Conservation (phyloP, 352 stramenopile genomes). For the Blastocystis sp. region DNA sequence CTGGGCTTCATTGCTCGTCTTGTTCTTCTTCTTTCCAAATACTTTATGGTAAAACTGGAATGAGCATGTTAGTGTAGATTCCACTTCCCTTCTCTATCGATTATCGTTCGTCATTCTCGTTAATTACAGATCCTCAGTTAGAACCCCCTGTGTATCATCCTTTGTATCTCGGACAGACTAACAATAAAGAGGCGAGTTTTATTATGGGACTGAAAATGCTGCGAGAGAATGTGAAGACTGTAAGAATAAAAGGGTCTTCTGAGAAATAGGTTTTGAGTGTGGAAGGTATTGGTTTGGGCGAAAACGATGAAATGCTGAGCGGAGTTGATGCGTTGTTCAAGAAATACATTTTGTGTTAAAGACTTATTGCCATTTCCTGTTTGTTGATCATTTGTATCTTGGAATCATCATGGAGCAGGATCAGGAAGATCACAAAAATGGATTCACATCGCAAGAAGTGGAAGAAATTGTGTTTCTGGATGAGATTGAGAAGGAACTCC, state of each 20-base stretch:
- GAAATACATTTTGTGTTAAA: conserved; percentile 55
- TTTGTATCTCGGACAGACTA: neutral
- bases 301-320: conserved; percentile 22
- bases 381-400: neutral
- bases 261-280: conserved; percentile 5
- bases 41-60: neutral
- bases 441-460: conserved; percentile 40
- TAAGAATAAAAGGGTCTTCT: neutral
- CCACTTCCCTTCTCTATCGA: conserved; percentile 35
- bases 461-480: conserved; percentile 50
- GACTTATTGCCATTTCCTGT: neutral
- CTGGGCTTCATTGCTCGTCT: conserved; percentile 31
- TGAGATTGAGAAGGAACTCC: conserved; percentile 47
- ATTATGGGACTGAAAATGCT: conserved; percentile 7
- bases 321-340: conserved; percentile 39
- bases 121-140: conserved; percentile 12
- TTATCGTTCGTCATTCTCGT: neutral
- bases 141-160: conserved; percentile 17
- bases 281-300: conserved; percentile 14
- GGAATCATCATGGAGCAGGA: neutral
- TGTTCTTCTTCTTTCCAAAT: conserved; percentile 36
- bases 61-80: neutral
- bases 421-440: neutral
- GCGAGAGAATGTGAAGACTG: conserved; percentile 27
- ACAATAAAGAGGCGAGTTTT: neutral